These are phyloP conservation scores for Syzygium syzygioides DNA, from an alignment of 441 rosid species.

Conservation along the genomic window DNA sequence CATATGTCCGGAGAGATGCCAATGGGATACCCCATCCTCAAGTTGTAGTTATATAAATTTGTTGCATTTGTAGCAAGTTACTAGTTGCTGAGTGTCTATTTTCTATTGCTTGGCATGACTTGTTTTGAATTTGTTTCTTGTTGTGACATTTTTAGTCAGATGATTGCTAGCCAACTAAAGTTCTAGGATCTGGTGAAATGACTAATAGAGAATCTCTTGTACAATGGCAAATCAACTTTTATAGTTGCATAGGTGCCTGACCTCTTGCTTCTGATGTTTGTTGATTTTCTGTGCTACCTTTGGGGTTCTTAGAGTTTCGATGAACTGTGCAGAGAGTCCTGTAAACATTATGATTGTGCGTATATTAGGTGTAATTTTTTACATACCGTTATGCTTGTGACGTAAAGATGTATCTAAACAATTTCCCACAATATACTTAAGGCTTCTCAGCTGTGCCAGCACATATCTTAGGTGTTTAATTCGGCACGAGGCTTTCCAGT, in stretches of 20 bases:
- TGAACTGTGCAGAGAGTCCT: neutral
- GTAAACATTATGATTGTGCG: neutral
- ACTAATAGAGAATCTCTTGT: neutral
- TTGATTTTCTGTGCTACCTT: neutral
- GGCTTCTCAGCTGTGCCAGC: neutral
- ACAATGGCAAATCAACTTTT: neutral
- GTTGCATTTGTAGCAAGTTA: neutral
- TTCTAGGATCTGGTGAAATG: neutral
- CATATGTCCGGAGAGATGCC: slow-evolving; percentile 30
- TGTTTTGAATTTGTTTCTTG: neutral
- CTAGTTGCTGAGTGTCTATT: neutral
- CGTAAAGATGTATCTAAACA: neutral
- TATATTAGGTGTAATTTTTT: neutral
- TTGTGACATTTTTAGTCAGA: neutral
- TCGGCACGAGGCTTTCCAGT: neutral
- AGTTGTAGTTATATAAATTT: slow-evolving; percentile 31
- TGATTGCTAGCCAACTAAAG: neutral
- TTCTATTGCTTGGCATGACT: slow-evolving; percentile 14
- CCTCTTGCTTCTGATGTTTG: neutral
- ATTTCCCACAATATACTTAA: neutral
- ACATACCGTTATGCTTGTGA: neutral
- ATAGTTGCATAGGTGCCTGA: neutral
- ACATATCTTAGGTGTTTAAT: neutral
- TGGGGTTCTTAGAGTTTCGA: neutral
- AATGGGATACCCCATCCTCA: slow-evolving; percentile 42